Evolutionary conservation across 257 asterid genomes (phyloP), one percentile per base, ranked within the genome.

Genomic region (Capsicum baccatum): DNA sequence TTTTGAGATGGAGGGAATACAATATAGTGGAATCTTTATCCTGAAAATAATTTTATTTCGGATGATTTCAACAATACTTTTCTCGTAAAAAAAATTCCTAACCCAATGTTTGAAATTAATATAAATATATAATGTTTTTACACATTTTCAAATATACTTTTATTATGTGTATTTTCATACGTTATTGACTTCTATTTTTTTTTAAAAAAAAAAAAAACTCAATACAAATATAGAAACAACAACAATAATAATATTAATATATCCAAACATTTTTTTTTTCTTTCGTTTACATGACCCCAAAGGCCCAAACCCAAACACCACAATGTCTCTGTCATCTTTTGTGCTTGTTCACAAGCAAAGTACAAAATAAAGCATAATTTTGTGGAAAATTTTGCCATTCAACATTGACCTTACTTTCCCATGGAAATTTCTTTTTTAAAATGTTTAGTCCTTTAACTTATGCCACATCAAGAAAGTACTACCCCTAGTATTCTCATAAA

Each of bases 281-380:
- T 3, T 70, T 5, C 9, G 2, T 70, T 17, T 44, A 42, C 35
- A 17, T 44, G 2, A 11, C 9, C 37, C 26, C 9, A n/a, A n/a
- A n/a, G n/a, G n/a, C n/a, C n/a, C n/a, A 2, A 44, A 44, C 16
- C 13, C 35, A 70, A 17, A 70, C 6, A 9, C 58, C 39, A 11
- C 57, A 52, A 50, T 12, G 44, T 74, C 80, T 48, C 60, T 74
- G 6, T 74, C 60, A 74, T 48, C 39, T 74, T 50, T 74, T 74
- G 44, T 21, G 60, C 17, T 48, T 2, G 81, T 76, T 76, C 63
- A 52, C 48, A 76, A 76, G 81, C 63, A 76, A 76, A 13, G 63
- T 76, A 76, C 62, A 76, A 21, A 76, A 76, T 50, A 50, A 76
- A 76, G 47, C 81, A 76, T 21, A 76, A 76, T 33, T 73, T 73